Conservation (phyloP, 1,284 basidiomycete genomes). For the Melampsora occidentalis region DNA sequence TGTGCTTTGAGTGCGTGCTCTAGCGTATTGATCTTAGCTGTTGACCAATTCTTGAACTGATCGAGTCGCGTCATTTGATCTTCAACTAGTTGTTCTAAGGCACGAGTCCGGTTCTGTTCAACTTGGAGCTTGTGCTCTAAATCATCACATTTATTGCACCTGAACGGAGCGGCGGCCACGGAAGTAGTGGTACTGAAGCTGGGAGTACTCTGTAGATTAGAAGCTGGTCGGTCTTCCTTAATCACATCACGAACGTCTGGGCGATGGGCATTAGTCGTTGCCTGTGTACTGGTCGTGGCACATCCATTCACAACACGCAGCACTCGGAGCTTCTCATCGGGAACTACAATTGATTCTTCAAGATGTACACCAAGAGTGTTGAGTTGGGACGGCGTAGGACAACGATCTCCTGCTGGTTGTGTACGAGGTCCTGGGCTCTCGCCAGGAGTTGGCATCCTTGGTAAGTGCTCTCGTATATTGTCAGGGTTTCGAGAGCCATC, state of each 20-base stretch:
- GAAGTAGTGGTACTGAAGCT: constrained; percentile 2
- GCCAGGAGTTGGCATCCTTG: constrained; percentile 18
- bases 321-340: constrained; percentile 6
- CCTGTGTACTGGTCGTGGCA: constrained; percentile 15
- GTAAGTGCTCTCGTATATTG: constrained; percentile 17
- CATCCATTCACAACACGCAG: constrained; percentile 33
- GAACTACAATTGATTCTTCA: constrained; percentile 4
- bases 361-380: background rate
- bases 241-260: background rate
- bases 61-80: constrained; percentile 24
- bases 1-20: constrained; percentile 28
- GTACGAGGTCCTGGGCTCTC: background rate
- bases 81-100: constrained; percentile 9
- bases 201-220: background rate
- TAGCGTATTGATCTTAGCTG: constrained; percentile 30
- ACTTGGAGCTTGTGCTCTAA: background rate
- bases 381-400: constrained; percentile 4
- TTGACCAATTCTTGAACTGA: constrained; percentile 34
- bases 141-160: constrained; percentile 19
- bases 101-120: constrained; percentile 7
- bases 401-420: background rate
- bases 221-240: background rate
- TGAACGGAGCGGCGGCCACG: background rate
- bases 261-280: background rate
- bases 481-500: background rate